These are phyloP conservation scores for Cordyceps pruinosa DNA, from an alignment of 2,329 filamentous ascomycete species.

Conservation along the genomic window DNA sequence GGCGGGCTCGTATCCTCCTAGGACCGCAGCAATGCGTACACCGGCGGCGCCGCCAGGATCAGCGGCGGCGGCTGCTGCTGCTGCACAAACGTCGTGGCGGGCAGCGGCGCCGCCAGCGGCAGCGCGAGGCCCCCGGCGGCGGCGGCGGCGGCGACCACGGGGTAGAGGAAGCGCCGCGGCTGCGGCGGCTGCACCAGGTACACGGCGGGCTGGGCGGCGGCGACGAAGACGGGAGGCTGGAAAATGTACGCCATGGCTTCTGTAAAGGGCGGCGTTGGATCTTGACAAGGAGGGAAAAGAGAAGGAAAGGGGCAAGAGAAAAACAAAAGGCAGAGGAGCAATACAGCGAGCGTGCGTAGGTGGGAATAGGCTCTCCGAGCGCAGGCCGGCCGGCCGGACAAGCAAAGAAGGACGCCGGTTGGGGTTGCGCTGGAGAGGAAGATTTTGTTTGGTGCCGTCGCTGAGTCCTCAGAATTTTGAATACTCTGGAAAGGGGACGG, in stretches of 20 bases:
- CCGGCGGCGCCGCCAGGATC: not conserved
- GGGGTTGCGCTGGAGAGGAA: too few species aligned
- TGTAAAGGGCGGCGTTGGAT: too few species aligned
- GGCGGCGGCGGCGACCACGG: too few species aligned
- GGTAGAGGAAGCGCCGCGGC: conserved; percentile 15
- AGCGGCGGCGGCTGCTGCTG: not conserved
- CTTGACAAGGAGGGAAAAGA: not conserved
- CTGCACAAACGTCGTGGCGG: conserved; percentile 11
- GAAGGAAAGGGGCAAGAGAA: not conserved
- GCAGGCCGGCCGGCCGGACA: too few species aligned
- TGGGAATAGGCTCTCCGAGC: too few species aligned
- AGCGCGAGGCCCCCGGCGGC: not conserved
- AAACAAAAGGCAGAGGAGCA: too few species aligned
- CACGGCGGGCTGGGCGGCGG: not conserved
- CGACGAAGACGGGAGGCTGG: conserved; percentile 20
- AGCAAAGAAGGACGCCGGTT: too few species aligned
- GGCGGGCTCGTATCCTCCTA: not conserved
- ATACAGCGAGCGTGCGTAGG: too few species aligned
- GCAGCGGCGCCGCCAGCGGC: conserved; percentile 14
- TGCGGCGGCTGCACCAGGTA: not conserved
- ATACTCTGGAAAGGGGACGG: not conserved
- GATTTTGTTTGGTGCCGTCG: too few species aligned
- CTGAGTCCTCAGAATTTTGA: too few species aligned
- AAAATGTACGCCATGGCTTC: conserved; percentile 23
- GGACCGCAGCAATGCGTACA: not conserved